Conservation (phyloP, 495 filamentous ascomycete species). For the Daldinia bambusicola region DNA sequence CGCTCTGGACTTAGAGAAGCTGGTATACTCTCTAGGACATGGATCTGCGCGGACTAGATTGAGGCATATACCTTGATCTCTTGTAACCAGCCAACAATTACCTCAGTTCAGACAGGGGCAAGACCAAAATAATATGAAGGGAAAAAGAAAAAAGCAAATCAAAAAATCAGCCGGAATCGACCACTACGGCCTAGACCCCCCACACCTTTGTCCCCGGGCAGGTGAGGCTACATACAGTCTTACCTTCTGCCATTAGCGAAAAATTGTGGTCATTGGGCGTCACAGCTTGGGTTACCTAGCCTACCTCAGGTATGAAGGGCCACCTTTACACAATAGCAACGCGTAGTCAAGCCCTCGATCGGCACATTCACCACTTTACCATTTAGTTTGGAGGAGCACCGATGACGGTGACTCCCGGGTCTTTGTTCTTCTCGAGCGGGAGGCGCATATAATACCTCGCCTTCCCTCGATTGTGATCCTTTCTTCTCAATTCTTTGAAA, state of each 20-base stretch:
- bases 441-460: constrained; percentile 33
- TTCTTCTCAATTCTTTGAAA: constrained; percentile 6
- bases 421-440: constrained; percentile 12
- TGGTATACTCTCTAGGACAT: constrained; percentile 16
- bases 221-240: constrained; percentile 40
- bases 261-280: constrained; percentile 38
- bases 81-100: constrained; percentile 29
- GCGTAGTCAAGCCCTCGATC: constrained; percentile 26
- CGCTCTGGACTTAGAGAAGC: constrained; percentile 29
- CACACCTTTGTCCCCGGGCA: constrained; percentile 30
- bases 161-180: constrained; percentile 36
- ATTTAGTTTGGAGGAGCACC: constrained; percentile 21
- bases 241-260: constrained; percentile 35
- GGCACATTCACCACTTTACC: constrained; percentile 19
- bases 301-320: constrained; percentile 13
- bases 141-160: constrained; percentile 15
- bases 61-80: constrained; percentile 36
- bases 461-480: constrained; percentile 5
- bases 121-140: constrained; percentile 22
- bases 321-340: constrained; percentile 26
- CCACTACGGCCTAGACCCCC: constrained; percentile 26
- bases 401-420: constrained; percentile 37
- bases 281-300: constrained; percentile 17
- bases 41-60: constrained; percentile 33
- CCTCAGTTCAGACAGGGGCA: constrained; percentile 38